Evolutionary conservation across 129 eudicot genomes (phyloP).

Genomic region (Gnaphalium uliginosum): DNA sequence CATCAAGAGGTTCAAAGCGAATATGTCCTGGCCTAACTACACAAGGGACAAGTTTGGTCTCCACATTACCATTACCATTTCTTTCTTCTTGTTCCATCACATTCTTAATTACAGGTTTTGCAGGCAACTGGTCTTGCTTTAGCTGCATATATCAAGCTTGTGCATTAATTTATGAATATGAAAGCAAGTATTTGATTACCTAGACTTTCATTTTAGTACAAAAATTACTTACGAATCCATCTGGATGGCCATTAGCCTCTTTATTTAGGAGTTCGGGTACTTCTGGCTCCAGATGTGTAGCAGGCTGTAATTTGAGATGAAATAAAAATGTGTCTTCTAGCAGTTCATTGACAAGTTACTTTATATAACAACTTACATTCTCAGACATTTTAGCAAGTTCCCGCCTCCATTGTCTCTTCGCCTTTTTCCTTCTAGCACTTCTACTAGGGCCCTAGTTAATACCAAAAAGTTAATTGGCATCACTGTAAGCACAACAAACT

Average conservation of each 20-base stretch:
- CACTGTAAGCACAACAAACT: background rate
- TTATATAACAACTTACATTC: conserved; percentile 29
- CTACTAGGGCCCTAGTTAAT: conserved; percentile 69
- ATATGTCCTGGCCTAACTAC: conserved; percentile 86
- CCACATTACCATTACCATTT: conserved; percentile 43
- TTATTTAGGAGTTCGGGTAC: conserved; percentile 32
- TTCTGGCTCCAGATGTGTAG: conserved; percentile 40
- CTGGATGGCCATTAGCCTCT: conserved; percentile 37
- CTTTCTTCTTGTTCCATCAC: conserved; percentile 25
- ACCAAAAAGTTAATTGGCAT: conserved; percentile 10
- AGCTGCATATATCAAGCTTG: conserved; percentile 45
- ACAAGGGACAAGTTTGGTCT: conserved; percentile 57
- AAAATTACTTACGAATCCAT: conserved; percentile 44
- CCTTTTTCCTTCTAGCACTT: conserved; percentile 78
- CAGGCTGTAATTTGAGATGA: conserved; percentile 39
- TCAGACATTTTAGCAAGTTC: conserved; percentile 55
- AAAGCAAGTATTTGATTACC: background rate
- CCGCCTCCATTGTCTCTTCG: conserved; percentile 65
- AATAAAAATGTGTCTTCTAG: background rate
- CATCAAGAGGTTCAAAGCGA: conserved; percentile 73
- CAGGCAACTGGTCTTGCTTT: conserved; percentile 50
- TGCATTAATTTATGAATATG: background rate
- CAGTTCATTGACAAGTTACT: conserved; percentile 4
- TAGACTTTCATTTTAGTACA: background rate
- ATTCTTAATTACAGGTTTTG: conserved; percentile 20